Base-by-base conservation (phyloP, 78 protist species). In the Chrysochromulina tobinii region DNA sequence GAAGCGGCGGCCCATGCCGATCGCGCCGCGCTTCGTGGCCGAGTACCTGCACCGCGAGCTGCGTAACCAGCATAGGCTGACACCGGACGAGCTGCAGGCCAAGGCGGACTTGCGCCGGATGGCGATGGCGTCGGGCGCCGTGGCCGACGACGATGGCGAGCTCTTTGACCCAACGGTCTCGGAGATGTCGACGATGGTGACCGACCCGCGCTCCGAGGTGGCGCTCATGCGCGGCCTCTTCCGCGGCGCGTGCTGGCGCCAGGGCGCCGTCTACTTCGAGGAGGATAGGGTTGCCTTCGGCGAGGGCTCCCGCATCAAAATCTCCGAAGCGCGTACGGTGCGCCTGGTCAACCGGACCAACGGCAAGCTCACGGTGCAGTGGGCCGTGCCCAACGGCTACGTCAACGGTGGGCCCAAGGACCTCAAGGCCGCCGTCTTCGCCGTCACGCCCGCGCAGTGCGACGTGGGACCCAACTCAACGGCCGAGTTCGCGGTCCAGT, bases 381-480 rank as follows among this genome's bases (percentile, higher is more conserved):
- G 87, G 87, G 61, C 17, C 15, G 64, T 79, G 61, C 87, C 87
- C 27, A 0, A 12, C 14, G 18, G 61, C 59, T 79, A 79, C 48
- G 12, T 1, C 38, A 6, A 7, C 50, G 87, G 64, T 7, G 58
- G 50, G 27, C 51, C 64, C 64, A 9, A 0, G 15, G 87, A 54
- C 64, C n/a, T 4, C 1, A 4, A 8, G 20, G 83, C 23, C 38
- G 57, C 88, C 4, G 69, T 14, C 54, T 83, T 83, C 57, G 51
- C 69, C 11, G 53, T 87, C 59, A 0, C 2, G 8, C 90, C 91
- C 1, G 48, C n/a, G 27, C 38, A 8, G 21, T 15, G 14, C 27
- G 92, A 89, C 92, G 87, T 89, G 77, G 48, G 15, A 1, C 87
- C 92, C 20, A 0, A 50, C 25, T n/a, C 59, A 21, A 18, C 81